Evolutionary conservation across 108 stramenopile genomes (phyloP).

Genomic region (Nitzschia sp.): DNA sequence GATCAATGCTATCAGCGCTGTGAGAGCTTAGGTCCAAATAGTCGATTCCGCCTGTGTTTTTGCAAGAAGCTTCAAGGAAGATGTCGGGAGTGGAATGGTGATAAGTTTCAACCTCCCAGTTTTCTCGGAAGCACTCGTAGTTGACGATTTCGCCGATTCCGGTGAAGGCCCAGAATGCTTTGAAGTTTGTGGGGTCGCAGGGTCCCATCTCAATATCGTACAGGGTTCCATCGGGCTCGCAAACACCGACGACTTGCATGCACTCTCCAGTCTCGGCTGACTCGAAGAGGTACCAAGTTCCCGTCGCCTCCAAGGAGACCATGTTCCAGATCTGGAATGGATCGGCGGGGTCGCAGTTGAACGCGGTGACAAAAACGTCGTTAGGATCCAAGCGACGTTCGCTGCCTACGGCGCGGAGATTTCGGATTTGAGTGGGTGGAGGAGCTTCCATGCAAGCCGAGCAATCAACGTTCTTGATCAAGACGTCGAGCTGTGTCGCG

Average conservation of each 20-base stretch:
- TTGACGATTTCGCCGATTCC: conserved; percentile 19
- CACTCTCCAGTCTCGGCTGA: conserved; percentile 15
- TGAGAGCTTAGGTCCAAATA: conserved; percentile 18
- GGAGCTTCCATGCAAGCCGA: conserved; percentile 24
- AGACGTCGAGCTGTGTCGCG: conserved; percentile 16
- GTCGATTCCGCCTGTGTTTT: neutral
- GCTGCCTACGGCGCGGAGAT: neutral
- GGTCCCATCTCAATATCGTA: conserved; percentile 17
- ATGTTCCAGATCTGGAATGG: conserved; percentile 17
- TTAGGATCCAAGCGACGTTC: neutral
- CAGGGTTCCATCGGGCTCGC: conserved; percentile 2
- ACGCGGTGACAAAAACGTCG: conserved; percentile 13
- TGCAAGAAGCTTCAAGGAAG: conserved; percentile 16
- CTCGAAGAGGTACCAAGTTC: conserved; percentile 20
- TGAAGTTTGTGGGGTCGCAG: conserved; percentile 10
- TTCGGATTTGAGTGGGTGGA: neutral
- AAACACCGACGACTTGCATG: conserved; percentile 17
- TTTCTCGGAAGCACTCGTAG: conserved; percentile 16
- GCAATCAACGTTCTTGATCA: conserved; percentile 24
- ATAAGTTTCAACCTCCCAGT: conserved; percentile 6
- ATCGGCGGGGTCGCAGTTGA: conserved; percentile 11
- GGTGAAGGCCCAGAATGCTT: conserved; percentile 14
- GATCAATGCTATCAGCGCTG: conserved; percentile 16
- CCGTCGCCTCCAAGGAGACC: conserved; percentile 12
- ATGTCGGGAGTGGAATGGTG: conserved; percentile 19